Conservation (phyloP, 768 basidiomycete species). For the Pleurotus sapidus region DNA sequence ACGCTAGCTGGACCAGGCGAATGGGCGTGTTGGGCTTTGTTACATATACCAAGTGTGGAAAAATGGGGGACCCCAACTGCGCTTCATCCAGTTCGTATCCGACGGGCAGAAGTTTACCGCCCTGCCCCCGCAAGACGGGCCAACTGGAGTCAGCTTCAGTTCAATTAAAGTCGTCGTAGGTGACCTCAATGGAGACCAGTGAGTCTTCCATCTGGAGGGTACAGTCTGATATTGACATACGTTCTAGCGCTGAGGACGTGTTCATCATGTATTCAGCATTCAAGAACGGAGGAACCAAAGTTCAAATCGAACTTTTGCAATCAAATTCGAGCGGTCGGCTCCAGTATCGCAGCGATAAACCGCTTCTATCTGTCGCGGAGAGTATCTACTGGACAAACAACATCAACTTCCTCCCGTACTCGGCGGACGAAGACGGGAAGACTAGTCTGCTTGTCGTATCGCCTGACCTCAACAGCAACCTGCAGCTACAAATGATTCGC, state of each 20-base stretch:
- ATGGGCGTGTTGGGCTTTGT: background rate
- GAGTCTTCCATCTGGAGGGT: background rate
- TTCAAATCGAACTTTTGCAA: slow-evolving; percentile 6
- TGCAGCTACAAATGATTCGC: slow-evolving; percentile 6
- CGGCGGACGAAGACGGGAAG: slow-evolving; percentile 6
- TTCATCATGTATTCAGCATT: slow-evolving; percentile 2
- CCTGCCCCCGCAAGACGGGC: background rate
- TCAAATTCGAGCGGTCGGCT: background rate
- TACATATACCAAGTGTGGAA: background rate
- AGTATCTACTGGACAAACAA: slow-evolving; percentile 1
- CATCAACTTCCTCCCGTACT: slow-evolving; percentile 2
- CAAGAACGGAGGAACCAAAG: background rate
- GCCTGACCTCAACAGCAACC: background rate
- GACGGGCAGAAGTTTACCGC: background rate
- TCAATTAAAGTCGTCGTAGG: background rate
- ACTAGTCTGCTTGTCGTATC: slow-evolving; percentile 1
- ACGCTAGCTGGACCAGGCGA: background rate
- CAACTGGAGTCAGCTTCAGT: background rate
- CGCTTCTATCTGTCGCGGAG: background rate
- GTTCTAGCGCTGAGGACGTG: background rate
- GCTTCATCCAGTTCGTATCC: background rate
- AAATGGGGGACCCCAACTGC: background rate
- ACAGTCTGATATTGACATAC: too few relatives aligned
- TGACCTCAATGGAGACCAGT: slow-evolving; percentile 4
- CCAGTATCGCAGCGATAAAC: slow-evolving; percentile 2